These are phyloP conservation scores for Mucor plumbeus DNA, from an alignment of 371 early-diverging fungal species.

Conservation along the genomic window DNA sequence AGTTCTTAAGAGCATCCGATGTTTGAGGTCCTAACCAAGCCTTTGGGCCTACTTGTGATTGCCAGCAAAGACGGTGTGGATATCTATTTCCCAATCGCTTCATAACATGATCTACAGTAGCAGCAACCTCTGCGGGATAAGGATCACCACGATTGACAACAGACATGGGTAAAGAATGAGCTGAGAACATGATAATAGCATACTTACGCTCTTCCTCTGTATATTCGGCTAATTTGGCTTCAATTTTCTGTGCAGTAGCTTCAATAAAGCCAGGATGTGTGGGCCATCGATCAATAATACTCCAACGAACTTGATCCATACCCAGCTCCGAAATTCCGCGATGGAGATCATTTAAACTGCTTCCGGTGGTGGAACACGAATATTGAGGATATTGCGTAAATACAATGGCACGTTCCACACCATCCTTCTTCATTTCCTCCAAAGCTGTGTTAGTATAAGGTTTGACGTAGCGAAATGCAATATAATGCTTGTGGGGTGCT, in stretches of 20 bases:
- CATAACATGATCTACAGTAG: conserved; percentile 88
- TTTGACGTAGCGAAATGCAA: conserved; percentile 91
- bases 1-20: conserved; percentile 75
- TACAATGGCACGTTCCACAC: conserved; percentile 85
- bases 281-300: conserved; percentile 94
- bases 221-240: conserved; percentile 70
- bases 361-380: conserved; percentile 95
- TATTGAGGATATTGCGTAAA: conserved; percentile 97
- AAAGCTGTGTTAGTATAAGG: conserved; percentile 83
- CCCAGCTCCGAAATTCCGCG: conserved; percentile 66
- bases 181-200: conserved; percentile 90
- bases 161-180: conserved; percentile 95
- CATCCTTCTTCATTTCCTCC: conserved; percentile 79
- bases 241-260: conserved; percentile 81
- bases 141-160: conserved; percentile 92
- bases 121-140: conserved; percentile 92
- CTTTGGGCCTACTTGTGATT: conserved; percentile 94
- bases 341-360: conserved; percentile 89
- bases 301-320: conserved; percentile 80
- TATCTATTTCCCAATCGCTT: conserved; percentile 70
- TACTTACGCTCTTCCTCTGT: conserved; percentile 66
- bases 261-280: conserved; percentile 87
- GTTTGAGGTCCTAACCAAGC: conserved; percentile 96
- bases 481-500: conserved; percentile 91
- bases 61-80: conserved; percentile 95